Conservation (phyloP, 1,284 basidiomycete genomes). For the Cerioporus squamosus region DNA sequence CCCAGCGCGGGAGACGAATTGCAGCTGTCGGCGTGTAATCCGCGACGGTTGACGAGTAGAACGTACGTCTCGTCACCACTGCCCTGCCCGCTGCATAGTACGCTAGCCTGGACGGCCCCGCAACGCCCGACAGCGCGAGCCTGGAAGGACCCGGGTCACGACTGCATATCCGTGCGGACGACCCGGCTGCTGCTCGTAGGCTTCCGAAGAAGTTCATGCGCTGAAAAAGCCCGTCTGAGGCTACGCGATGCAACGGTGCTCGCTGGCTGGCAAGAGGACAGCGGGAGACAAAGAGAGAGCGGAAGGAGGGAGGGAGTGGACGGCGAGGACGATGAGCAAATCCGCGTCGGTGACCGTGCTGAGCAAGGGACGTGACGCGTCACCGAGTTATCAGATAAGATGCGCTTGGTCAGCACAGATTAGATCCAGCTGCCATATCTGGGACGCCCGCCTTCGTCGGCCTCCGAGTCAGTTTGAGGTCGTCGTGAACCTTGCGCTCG, state of each 20-base stretch:
- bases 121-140: constrained; percentile 3
- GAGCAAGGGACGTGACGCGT: constrained; percentile 24
- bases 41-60: constrained; percentile 36
- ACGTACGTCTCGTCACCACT: constrained; percentile 24
- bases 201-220: constrained; percentile 37
- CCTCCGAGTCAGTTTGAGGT: too few species aligned
- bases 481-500: too few species aligned
- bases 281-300: not conserved
- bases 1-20: constrained; percentile 34
- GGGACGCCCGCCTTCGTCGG: not conserved
- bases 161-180: constrained; percentile 33
- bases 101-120: constrained; percentile 17
- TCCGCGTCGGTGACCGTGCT: constrained; percentile 9
- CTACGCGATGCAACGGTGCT: constrained; percentile 1
- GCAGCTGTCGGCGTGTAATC: constrained; percentile 32
- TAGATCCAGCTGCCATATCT: not conserved
- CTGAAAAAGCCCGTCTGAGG: constrained; percentile 15
- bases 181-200: constrained; percentile 26
- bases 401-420: not conserved
- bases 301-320: not conserved
- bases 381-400: constrained; percentile 24
- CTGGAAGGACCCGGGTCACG: constrained; percentile 31
- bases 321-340: constrained; percentile 12
- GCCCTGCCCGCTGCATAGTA: constrained; percentile 9
- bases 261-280: not conserved